These are phyloP conservation scores for Dalechampia spathulata DNA, from an alignment of 441 rosid genomes.

Conservation along the genomic window DNA sequence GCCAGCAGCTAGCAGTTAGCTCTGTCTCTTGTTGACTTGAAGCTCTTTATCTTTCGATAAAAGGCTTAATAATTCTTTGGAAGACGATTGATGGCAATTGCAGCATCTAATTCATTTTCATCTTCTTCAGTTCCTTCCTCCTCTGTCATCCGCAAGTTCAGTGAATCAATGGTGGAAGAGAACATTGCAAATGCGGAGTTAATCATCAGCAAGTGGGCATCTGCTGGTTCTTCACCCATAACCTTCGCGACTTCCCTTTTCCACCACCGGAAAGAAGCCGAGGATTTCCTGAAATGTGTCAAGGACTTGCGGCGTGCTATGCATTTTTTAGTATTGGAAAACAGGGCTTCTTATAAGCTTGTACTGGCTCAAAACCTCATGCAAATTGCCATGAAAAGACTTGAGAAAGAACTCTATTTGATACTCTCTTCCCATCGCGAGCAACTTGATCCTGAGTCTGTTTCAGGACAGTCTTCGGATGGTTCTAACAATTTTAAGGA, in stretches of 20 bases:
- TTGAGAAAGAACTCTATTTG: slow-evolving; percentile 50
- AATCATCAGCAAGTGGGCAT: slow-evolving; percentile 62
- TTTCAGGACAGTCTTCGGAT: slow-evolving; percentile 39
- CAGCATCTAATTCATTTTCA: slow-evolving; percentile 20
- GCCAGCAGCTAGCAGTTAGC: too few species aligned
- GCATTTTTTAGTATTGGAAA: slow-evolving; percentile 36
- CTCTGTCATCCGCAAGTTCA: slow-evolving; percentile 22
- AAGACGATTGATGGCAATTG: slow-evolving; percentile 18
- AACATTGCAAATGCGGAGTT: slow-evolving; percentile 33
- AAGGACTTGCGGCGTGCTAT: slow-evolving; percentile 45
- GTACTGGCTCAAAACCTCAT: slow-evolving; percentile 42
- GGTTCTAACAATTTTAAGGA: slow-evolving; percentile 24
- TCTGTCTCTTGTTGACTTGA: too few species aligned
- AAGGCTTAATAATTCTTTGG: too few species aligned
- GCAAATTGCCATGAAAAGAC: slow-evolving; percentile 54
- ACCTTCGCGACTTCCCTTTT: slow-evolving; percentile 31
- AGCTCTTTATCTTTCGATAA: too few species aligned
- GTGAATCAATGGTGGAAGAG: slow-evolving; percentile 33
- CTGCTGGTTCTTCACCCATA: slow-evolving; percentile 23
- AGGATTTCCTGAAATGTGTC: slow-evolving; percentile 36
- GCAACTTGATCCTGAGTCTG: slow-evolving; percentile 34
- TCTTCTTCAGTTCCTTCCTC: slow-evolving; percentile 22
- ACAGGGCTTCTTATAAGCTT: slow-evolving; percentile 33
- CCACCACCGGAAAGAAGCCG: slow-evolving; percentile 40
- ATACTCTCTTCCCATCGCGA: slow-evolving; percentile 31